A percentile compares a stretch with the other conserved stretches of the same genome.
Conservation (phyloP, 495 filamentous ascomycete species). For the Hyaloscypha variabilis region DNA sequence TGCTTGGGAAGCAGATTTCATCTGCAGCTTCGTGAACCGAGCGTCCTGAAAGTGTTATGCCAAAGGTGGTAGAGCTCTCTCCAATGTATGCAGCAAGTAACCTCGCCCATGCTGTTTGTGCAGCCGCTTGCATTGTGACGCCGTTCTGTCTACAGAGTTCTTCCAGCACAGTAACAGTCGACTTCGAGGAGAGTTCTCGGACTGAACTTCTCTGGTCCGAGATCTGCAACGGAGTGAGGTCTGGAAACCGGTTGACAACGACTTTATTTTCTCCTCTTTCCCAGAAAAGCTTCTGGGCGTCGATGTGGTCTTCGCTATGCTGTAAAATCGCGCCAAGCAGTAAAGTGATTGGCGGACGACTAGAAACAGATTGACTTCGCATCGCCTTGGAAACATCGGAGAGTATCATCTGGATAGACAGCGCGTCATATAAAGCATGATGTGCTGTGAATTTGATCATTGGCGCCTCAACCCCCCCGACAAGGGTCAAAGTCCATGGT, state of each 20-base stretch:
- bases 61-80: conserved; percentile 68
- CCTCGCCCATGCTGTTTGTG: conserved; percentile 75
- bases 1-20: conserved; percentile 67
- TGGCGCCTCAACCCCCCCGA: conserved; percentile 22
- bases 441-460: conserved; percentile 58
- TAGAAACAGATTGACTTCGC: conserved; percentile 28
- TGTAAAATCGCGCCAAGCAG: conserved; percentile 56
- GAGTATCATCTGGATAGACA: conserved; percentile 63
- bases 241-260: conserved; percentile 65
- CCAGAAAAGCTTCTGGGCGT: conserved; percentile 62
- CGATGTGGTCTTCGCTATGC: conserved; percentile 37
- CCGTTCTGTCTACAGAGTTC: conserved; percentile 48
- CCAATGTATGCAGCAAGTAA: conserved; percentile 73
- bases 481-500: conserved; percentile 49
- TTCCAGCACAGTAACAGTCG: conserved; percentile 49
- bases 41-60: conserved; percentile 73
- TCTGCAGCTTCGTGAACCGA: conserved; percentile 51
- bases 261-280: conserved; percentile 49
- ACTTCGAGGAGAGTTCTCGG: conserved; percentile 41
- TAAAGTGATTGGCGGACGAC: conserved; percentile 36
- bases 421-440: conserved; percentile 81
- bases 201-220: conserved; percentile 39
- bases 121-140: conserved; percentile 70
- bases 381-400: conserved; percentile 52
- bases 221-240: conserved; percentile 63